Percentiles rank a stretch among this genome's conserved stretches.
phyloP scores from a whole-genome alignment of 2,329 filamentous ascomycete genomes.

The Sarocladium strictum region DNA sequence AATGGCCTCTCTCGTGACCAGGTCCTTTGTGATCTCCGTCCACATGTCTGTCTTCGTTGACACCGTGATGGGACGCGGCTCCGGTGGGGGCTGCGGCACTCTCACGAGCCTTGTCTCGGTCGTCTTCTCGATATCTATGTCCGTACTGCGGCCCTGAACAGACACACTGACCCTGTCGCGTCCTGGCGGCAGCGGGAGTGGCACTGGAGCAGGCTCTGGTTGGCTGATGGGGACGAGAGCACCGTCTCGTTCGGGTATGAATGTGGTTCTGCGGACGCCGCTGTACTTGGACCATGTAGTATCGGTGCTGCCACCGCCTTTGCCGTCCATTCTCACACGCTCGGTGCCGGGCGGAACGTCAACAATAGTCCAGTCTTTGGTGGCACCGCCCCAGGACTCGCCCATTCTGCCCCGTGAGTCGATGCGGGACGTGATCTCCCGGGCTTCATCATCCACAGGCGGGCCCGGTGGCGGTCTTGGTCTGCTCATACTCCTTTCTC shows the following conservation, averaged over 20 bases:
- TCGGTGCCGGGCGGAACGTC: slow-evolving; percentile 81
- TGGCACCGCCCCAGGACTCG: slow-evolving; percentile 69
- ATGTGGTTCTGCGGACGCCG: slow-evolving; percentile 68
- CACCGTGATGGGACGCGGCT: slow-evolving; percentile 30
- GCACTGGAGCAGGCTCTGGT: slow-evolving; percentile 16
- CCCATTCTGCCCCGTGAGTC: slow-evolving; percentile 60
- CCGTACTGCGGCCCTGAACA: slow-evolving; percentile 41
- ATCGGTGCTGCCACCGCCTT: slow-evolving; percentile 68
- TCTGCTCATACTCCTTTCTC: slow-evolving; percentile 25
- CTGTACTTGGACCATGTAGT: slow-evolving; percentile 76
- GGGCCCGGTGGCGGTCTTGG: background rate
- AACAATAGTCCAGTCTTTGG: slow-evolving; percentile 73
- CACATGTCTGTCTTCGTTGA: slow-evolving; percentile 59
- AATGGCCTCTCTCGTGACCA: slow-evolving; percentile 82
- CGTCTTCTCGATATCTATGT: slow-evolving; percentile 51
- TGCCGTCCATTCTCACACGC: slow-evolving; percentile 74
- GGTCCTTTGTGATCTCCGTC: slow-evolving; percentile 95
- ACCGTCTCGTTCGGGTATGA: slow-evolving; percentile 61
- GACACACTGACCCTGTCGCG: slow-evolving; percentile 38
- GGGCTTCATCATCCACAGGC: slow-evolving; percentile 51
- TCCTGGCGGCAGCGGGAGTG: slow-evolving; percentile 22
- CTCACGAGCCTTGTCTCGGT: slow-evolving; percentile 44
- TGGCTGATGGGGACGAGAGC: slow-evolving; percentile 14
- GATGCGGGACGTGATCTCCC: slow-evolving; percentile 52
- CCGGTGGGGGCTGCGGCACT: slow-evolving; percentile 25